Evolutionary conservation across 1,284 basidiomycete species (phyloP), one percentile per base, ranked within the genome.

Genomic region (Leccinum angustisporum): DNA sequence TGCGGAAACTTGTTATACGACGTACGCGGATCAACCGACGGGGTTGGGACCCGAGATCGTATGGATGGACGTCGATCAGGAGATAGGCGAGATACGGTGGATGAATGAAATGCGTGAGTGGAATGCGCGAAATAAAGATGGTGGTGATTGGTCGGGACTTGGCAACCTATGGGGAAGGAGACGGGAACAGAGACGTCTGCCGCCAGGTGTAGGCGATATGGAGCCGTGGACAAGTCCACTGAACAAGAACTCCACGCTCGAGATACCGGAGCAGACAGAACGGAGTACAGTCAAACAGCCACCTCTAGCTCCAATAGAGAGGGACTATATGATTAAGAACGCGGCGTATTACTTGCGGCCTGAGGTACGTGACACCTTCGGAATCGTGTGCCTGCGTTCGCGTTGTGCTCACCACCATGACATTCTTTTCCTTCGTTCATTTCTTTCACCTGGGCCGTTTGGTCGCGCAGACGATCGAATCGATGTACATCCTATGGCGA

Each of bases 401-500:
- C 3, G n/a, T 33, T 33, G n/a, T 8, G 7, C 14, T 54, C 43
- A 36, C 9, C 16, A 8, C 34, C 27, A 59, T 13, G 7, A 9
- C 36, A 10, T 43, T 18, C n/a, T 18, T 43, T 43, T 43, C 43
- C 11, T 46, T 46, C 10, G 43, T 18, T 46, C 18, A 11, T 46
- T 46, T 18, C 43, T 46, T 18, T 46, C 10, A 21, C 43, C 43
- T 21, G 21, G 43, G 18, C 6, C 10, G 43, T 46, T 46, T 46
- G 10, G 43, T 60, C 8, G 11, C 31, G 11, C 56, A 91, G 87
- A 83, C 89, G 2, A 73, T 90, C 21, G 89, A 91, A 67, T 85
- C 82, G 54, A 78, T 90, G 59, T 90, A 88, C 68, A 73, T 89
- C 33, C 73, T 91, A 63, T 92, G 87, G 86, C 80, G 85, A 50